Percentiles rank a stretch among this genome's conserved stretches.
Conservation (phyloP, 1,284 basidiomycete genomes). For the Cryptococcus sp. region DNA sequence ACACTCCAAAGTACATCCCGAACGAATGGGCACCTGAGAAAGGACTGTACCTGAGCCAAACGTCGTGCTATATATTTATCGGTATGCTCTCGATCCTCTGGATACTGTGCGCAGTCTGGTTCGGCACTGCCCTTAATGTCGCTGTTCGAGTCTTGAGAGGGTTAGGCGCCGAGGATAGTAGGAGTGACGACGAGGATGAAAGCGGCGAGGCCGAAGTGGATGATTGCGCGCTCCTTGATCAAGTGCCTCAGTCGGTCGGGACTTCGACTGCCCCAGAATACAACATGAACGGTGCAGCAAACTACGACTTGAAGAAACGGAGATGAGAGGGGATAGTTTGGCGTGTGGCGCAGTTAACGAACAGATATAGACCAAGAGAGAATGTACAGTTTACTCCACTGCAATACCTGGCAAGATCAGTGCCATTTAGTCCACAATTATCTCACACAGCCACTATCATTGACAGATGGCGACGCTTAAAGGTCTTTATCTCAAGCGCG, state of each 20-base stretch:
- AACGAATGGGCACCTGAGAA: constrained; percentile 64
- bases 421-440: too few species aligned
- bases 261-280: background rate
- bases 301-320: constrained; percentile 9
- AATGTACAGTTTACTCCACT: too few species aligned
- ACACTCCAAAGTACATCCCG: constrained; percentile 58
- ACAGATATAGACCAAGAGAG: too few species aligned
- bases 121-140: constrained; percentile 77
- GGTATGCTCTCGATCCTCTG: constrained; percentile 60
- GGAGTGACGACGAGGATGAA: constrained; percentile 75
- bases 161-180: constrained; percentile 74
- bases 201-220: background rate
- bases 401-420: too few species aligned
- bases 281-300: background rate
- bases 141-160: constrained; percentile 78
- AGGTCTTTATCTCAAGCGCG: too few species aligned
- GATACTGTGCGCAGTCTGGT: constrained; percentile 79
- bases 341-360: too few species aligned
- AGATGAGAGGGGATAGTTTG: background rate
- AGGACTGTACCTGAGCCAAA: constrained; percentile 62
- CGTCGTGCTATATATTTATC: constrained; percentile 59
- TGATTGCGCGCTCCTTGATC: constrained; percentile 6
- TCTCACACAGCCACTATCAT: too few species aligned
- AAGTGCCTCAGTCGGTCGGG: constrained; percentile 12
- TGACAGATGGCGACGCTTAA: too few species aligned